Base-by-base conservation (phyloP, 108 stramenopile species). In the Aureococcus anophagefferens region DNA sequence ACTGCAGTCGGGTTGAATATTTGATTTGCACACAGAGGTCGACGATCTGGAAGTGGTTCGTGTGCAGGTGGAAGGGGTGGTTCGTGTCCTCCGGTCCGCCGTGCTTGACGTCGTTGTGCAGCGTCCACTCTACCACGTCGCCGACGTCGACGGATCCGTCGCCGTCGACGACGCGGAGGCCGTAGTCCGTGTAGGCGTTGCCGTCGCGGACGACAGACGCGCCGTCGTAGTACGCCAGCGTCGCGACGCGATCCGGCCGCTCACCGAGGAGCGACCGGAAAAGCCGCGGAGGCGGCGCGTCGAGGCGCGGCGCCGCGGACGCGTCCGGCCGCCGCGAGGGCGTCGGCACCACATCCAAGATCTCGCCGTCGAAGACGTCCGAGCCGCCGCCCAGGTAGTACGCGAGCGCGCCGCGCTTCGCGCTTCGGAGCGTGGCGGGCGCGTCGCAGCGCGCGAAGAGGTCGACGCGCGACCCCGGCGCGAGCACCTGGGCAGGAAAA, bases 41-140 rank as follows among this genome's bases (percentile, higher is more conserved):
- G n/a, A 72, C 72, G 46, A 77, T 72, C 46, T 82, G 80, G 66
- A 78, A 82, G 45, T 80, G 81, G 71, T 82, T 82, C 32, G 77
- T 77, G 69, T 82, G 81, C n/a, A 82, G 44, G 64, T 82, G 81
- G 63, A 82, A 82, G 4, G 81, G 81, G 64, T 82, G 81, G 9
- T 5, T 44, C 40, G 40, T 44, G 40, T 44, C 40, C 40, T 44
- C 9, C 40, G 40, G 40, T 25, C 65, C 59, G 0, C 68, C 40
- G 33, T 51, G 35, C 1, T 13, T 66, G n/a, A 37, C 7, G 0
- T 66, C 65, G 46, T 80, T 80, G 34, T 75, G 72, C 33, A 80
- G 67, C 17, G 63, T 66, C 81, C 81, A 81, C 69, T 81, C 79
- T 31, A 79, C 80, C 5, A 77, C 67, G 30, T 72, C 65, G 30